These are phyloP conservation scores for Crithidia mellificae DNA, from an alignment of 208 protist species.

Conservation along the genomic window DNA sequence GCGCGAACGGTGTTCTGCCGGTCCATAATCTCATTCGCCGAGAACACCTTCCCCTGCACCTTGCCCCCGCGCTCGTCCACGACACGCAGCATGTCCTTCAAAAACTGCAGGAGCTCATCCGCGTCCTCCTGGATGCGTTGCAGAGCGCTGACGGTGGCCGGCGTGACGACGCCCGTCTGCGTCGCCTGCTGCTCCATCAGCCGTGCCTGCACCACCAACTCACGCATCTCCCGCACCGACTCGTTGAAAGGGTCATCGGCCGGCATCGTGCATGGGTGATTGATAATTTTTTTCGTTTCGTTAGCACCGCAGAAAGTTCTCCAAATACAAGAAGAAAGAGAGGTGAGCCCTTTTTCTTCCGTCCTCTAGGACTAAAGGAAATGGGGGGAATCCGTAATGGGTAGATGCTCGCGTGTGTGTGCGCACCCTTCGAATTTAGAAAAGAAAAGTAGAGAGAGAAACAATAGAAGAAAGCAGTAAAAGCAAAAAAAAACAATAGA, in stretches of 20 bases:
- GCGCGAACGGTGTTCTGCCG: conserved; percentile 68
- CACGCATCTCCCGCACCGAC: conserved; percentile 64
- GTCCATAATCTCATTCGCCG: conserved; percentile 83
- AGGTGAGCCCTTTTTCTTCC: no score
- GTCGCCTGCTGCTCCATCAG: conserved; percentile 51
- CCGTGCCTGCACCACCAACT: conserved; percentile 52
- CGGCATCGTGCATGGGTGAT: conserved; percentile 27
- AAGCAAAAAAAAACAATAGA: no score
- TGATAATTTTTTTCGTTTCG: no score
- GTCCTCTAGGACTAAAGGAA: no score
- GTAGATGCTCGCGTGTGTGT: no score
- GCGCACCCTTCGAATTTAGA: no score
- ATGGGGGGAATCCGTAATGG: no score
- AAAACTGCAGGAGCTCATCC: conserved; percentile 57
- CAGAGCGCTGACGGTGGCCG: conserved; percentile 46
- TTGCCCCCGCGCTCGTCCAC: conserved; percentile 70
- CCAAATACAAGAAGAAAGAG: no score
- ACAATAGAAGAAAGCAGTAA: no score
- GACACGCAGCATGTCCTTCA: conserved; percentile 57
- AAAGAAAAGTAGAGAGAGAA: no score
- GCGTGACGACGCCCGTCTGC: conserved; percentile 58
- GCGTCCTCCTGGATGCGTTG: conserved; percentile 37
- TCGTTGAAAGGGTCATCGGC: conserved; percentile 74
- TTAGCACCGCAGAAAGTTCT: no score
- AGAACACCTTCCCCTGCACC: conserved; percentile 73